These are phyloP conservation scores for Parvularia atlantis DNA, from an alignment of 78 protist species.

Conservation along the genomic window DNA sequence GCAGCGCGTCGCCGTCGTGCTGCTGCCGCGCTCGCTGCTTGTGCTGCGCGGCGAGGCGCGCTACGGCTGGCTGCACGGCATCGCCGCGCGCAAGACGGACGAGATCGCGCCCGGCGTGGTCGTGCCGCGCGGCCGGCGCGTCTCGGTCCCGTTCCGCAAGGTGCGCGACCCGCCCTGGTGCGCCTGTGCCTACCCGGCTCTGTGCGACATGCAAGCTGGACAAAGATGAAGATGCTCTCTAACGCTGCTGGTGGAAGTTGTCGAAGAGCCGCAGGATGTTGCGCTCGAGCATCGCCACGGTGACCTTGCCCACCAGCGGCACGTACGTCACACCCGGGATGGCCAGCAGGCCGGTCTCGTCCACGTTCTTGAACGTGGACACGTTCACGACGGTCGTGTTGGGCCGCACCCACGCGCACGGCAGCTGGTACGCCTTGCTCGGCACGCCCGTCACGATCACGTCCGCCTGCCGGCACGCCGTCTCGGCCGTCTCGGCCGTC, in stretches of 20 bases:
- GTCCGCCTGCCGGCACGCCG: constrained; percentile 34
- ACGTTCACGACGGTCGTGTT: constrained; percentile 47
- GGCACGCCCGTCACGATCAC: constrained; percentile 67
- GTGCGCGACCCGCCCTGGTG: not conserved
- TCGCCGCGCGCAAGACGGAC: not conserved
- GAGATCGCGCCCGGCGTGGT: not conserved
- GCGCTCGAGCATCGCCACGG: constrained; percentile 65
- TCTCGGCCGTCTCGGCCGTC: constrained; percentile 23
- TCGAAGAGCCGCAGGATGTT: constrained; percentile 53
- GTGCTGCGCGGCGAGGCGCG: not conserved
- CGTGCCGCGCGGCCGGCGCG: not conserved
- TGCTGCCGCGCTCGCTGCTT: constrained; percentile 6
- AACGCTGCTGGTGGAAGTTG: constrained; percentile 32
- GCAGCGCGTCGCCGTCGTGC: not conserved
- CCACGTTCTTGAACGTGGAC: constrained; percentile 52
- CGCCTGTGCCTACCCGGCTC: no score
- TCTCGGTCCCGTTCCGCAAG: not conserved
- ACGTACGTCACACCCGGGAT: constrained; percentile 27
- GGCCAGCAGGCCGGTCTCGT: constrained; percentile 22
- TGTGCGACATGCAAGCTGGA: no score
- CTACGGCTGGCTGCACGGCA: not conserved
- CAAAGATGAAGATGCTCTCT: no score
- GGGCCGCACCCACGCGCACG: constrained; percentile 15
- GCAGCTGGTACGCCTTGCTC: constrained; percentile 27
- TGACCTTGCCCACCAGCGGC: constrained; percentile 65